Evolutionary conservation across 352 stramenopile genomes (phyloP), one percentile per base, ranked within the genome.

Genomic region (Phytophthora aleatoria): DNA sequence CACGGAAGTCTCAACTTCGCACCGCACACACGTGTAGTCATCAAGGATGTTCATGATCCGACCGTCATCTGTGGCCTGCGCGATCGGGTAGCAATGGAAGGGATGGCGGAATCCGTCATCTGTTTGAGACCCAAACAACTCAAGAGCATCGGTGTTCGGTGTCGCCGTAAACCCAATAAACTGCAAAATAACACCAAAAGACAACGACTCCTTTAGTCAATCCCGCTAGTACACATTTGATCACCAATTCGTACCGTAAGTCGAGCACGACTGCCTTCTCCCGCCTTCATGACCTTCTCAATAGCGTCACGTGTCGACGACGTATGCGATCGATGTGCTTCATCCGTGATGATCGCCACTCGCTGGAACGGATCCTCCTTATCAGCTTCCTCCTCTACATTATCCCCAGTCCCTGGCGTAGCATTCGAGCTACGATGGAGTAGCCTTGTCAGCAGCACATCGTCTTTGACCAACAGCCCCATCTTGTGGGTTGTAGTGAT

Each of bases 401-500:
- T 39, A 12, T 8, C 28, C 16, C 3, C 39, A 44, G 15, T 16
- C 42, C 4, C 27, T n/a, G 8, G 20, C 36, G 44, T 43, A 28
- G 44, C 24, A 47, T 58, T 72, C 15, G 51, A 71, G 13, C 61
- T 77, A n/a, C 75, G 77, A 48, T 90, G 81, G 2, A 94, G 67
- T 15, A 94, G 61, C 8, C 79, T 83, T 33, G 85, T 86, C 24
- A 93, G 58, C 15, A 89, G 39, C 47, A 95, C 83, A 4, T 82
- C 67, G 45, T 95, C 81, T 65, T 83, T 81, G 0, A 90, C 79
- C 0, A 95, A 67, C 7, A 90, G 61, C 3, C 77, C 78, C 59
- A 95, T 81, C 62, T 95, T 95, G 44, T 95, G 87, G 16, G 85
- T 90, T 9, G 85, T 95, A 12, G 85, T 91, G 49, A 95, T 84